Evolutionary conservation across 75 land plant genomes (phyloP).

Genomic region (Chamaecyparis obtusa): DNA sequence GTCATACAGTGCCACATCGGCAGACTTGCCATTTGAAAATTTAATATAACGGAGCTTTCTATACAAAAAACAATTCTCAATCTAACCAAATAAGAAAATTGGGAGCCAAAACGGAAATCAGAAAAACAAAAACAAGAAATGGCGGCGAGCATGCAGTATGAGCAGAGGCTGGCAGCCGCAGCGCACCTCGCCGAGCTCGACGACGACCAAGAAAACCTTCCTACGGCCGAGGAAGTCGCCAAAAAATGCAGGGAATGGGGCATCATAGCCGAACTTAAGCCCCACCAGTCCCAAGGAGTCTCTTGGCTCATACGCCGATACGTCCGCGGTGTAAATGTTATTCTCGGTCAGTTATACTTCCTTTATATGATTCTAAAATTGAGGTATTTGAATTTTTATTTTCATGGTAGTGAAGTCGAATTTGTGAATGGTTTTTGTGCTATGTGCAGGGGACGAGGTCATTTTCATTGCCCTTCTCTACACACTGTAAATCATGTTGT

Average conservation of each 20-base stretch:
- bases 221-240: slow-evolving; percentile 11
- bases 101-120: neutral
- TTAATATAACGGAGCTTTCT: no score
- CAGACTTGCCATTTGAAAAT: neutral
- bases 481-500: neutral
- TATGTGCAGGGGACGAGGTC: slow-evolving; percentile 35
- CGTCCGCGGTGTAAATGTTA: slow-evolving; percentile 75
- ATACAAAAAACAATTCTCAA: no score
- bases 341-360: slow-evolving; percentile 47
- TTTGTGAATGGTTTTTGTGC: neutral
- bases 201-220: slow-evolving; percentile 5
- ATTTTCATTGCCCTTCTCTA: neutral
- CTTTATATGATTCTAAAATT: neutral
- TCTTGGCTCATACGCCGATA: slow-evolving; percentile 79
- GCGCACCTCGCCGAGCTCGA: slow-evolving; percentile 43
- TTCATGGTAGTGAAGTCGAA: neutral
- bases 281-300: slow-evolving; percentile 79
- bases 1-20: neutral
- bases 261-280: slow-evolving; percentile 64
- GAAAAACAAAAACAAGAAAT: neutral
- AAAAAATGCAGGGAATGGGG: slow-evolving; percentile 32
- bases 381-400: neutral
- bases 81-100: no score
- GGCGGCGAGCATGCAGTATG: slow-evolving; percentile 35
- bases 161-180: slow-evolving; percentile 43